Evolutionary conservation across 306 rosid genomes (phyloP), one percentile per base, ranked within the genome.

Genomic region (Gleditsia sinensis): DNA sequence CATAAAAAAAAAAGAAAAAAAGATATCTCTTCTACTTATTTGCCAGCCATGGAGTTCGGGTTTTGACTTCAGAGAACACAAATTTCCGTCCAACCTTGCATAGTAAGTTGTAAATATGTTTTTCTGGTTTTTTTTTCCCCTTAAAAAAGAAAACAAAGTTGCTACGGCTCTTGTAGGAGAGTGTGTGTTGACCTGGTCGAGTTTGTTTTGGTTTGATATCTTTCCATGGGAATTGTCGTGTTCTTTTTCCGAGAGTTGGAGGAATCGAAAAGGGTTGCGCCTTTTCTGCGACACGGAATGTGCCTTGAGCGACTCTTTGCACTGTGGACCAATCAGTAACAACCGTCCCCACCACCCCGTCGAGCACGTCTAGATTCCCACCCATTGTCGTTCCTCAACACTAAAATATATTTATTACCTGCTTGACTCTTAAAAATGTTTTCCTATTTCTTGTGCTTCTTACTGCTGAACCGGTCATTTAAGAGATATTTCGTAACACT

Each of bases 311-410:
- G 16, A 54, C 19, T 43, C 43, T 45, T 64, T 17, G 54, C 56
- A 12, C 65, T 30, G 60, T 50, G 39, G 7, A 70, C 28, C 49
- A 23, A 37, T 19, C 4, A 32, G 27, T 39, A 39, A 10, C 10
- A 3, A 11, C 33, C 3, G 68, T 71, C 82, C 77, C 82, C 78
- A 63, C 68, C 74, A 71, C 59, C 25, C 17, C 28, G 2, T 1
- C 21, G 6, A 10, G 53, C 68, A 45, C 65, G 67, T 56, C 45
- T 78, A 30, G 16, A 60, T 76, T 33, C 50, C 53, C 51, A 56
- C 23, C 6, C 1, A 21, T 40, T 28, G 13, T 62, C 9, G 0
- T 68, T 27, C 43, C 58, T 68, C 64, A 6, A 24, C 58, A 6
- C 66, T 8, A 16, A 16, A 27, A 5, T n/a, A n/a, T n/a, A n/a